phyloP scores from a whole-genome alignment of 345 rosid genomes.

The Mallotus nudiflorus region DNA sequence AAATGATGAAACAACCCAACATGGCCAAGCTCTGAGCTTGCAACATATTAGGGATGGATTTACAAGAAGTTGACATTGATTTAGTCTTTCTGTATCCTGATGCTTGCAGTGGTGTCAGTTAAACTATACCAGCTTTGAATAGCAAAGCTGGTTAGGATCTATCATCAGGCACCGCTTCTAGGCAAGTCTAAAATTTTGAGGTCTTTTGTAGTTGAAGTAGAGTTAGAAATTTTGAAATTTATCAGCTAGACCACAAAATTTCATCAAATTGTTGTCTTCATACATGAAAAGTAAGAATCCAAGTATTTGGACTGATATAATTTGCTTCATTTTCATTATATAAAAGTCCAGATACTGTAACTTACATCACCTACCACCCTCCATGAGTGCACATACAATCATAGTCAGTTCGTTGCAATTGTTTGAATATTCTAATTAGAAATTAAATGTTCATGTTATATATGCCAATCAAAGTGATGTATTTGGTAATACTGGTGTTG shows the following conservation, averaged over 20 bases:
- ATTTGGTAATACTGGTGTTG: too few species aligned
- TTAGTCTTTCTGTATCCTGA: conserved; percentile 1
- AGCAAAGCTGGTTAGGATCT: conserved; percentile 14
- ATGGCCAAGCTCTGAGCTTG: background rate
- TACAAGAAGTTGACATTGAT: background rate
- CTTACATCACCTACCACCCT: too few species aligned
- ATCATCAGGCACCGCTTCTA: background rate
- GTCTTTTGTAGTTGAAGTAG: background rate
- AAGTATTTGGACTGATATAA: too few species aligned
- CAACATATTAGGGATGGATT: background rate
- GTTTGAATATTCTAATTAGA: too few species aligned
- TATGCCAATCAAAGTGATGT: too few species aligned
- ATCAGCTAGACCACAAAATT: background rate
- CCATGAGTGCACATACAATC: too few species aligned
- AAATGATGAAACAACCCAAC: conserved; percentile 31
- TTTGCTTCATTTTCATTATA: too few species aligned
- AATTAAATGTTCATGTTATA: too few species aligned
- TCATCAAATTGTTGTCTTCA: background rate
- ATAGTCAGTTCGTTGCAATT: too few species aligned
- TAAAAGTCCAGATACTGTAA: too few species aligned
- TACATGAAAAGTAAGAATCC: too few species aligned
- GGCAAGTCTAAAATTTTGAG: conserved; percentile 14
- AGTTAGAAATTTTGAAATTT: conserved; percentile 11
- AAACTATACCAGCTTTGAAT: background rate
- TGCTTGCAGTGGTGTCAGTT: conserved; percentile 18